These are phyloP conservation scores for Rhizopogon sp. DNA, from an alignment of 768 basidiomycete species.

Conservation along the genomic window DNA sequence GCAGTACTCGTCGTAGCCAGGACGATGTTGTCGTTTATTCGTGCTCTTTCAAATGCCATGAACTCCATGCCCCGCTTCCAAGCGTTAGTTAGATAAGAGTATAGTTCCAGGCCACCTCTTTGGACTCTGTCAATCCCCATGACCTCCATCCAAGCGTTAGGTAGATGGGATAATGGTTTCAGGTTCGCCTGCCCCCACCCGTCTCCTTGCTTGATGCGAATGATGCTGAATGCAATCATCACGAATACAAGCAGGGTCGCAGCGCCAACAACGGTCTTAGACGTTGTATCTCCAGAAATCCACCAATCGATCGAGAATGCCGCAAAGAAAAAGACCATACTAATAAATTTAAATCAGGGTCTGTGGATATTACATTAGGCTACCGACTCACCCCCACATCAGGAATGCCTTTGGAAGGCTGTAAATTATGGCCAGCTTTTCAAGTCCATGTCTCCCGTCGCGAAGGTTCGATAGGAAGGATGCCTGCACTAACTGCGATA, in stretches of 20 bases:
- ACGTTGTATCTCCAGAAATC: neutral
- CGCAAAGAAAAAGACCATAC: constrained; percentile 23
- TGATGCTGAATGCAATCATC: constrained; percentile 42
- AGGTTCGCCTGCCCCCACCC: constrained; percentile 1
- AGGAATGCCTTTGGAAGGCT: constrained; percentile 28
- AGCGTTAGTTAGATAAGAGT: neutral
- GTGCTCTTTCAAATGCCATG: neutral
- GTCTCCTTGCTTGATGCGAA: constrained; percentile 8
- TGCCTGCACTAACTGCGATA: constrained; percentile 9
- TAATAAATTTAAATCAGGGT: constrained; percentile 3
- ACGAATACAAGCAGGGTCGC: constrained; percentile 22
- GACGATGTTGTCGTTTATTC: neutral
- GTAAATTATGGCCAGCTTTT: constrained; percentile 27
- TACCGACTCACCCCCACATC: constrained; percentile 25
- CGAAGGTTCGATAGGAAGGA: constrained; percentile 16
- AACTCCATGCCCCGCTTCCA: neutral
- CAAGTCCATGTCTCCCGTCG: constrained; percentile 17
- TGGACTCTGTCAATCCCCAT: neutral
- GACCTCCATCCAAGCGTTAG: neutral
- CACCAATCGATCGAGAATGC: constrained; percentile 24
- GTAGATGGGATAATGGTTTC: neutral
- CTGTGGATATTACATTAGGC: too few species aligned
- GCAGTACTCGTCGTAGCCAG: neutral
- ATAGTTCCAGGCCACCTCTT: neutral
- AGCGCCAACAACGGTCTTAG: constrained; percentile 24